Percentiles rank a stretch among this genome's conserved stretches.
Evolutionary conservation across 1,284 basidiomycete genomes (phyloP).

Genomic region (Leccinum ponderosum): DNA sequence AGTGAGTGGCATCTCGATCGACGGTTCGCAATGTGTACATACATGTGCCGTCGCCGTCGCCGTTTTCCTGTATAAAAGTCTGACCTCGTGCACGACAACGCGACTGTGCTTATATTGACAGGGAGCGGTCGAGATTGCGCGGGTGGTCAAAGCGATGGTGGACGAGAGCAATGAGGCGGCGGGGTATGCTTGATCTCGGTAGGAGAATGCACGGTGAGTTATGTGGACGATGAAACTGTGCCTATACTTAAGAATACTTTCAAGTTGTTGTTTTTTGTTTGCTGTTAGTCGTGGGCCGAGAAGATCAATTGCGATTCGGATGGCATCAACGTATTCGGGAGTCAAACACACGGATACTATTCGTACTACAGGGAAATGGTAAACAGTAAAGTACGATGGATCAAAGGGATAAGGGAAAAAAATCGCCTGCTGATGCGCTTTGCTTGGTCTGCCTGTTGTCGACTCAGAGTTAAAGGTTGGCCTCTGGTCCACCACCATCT

Average conservation of each 20-base stretch:
- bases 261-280: background rate
- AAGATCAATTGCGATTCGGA: no score
- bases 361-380: no score
- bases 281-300: background rate
- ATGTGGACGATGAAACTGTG: background rate
- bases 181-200: slow-evolving; percentile 11
- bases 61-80: background rate
- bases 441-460: no score
- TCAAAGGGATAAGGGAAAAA: no score
- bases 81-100: background rate
- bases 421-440: no score
- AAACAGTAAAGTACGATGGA: no score
- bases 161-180: slow-evolving; percentile 45
- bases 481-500: no score
- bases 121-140: slow-evolving; percentile 54
- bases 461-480: no score
- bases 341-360: no score
- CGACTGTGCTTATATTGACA: slow-evolving; percentile 19
- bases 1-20: slow-evolving; percentile 37
- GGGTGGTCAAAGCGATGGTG: slow-evolving; percentile 49
- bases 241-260: background rate
- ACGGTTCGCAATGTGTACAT: background rate
- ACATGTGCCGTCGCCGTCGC: background rate
- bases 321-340: no score
- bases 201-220: background rate